Evolutionary conservation across 2,329 filamentous ascomycete species (phyloP).

Genomic region (Colletotrichum liriopes): DNA sequence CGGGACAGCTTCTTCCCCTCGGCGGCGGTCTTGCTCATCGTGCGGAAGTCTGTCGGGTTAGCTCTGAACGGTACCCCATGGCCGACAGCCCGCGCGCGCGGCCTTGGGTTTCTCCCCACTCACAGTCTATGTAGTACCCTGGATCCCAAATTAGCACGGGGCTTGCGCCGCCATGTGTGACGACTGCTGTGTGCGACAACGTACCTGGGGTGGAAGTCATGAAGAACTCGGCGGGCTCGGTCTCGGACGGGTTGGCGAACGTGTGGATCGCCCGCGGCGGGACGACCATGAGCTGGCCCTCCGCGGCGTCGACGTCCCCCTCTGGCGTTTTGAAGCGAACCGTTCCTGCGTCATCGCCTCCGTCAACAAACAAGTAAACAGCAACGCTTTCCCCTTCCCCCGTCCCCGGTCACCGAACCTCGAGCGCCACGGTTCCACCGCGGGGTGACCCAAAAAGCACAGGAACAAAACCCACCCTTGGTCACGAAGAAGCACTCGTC

Average conservation of each 20-base stretch:
- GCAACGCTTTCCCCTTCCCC: background rate
- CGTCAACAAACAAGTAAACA: background rate
- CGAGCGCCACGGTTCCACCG: no score
- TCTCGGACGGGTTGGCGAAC: constrained; percentile 53
- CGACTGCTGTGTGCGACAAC: background rate
- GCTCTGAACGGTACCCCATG: background rate
- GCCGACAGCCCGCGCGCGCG: no score
- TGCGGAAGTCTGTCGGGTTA: constrained; percentile 52
- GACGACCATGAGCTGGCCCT: constrained; percentile 54
- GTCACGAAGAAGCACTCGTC: constrained; percentile 56
- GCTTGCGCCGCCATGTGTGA: background rate
- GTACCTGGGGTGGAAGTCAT: constrained; percentile 56
- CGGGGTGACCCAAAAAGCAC: background rate
- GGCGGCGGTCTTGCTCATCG: constrained; percentile 50
- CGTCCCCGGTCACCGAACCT: background rate
- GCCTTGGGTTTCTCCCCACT: constrained; percentile 36
- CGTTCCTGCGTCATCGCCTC: constrained; percentile 44
- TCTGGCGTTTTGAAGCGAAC: constrained; percentile 53
- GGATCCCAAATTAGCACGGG: constrained; percentile 15
- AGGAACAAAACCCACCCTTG: constrained; percentile 47
- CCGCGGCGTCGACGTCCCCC: constrained; percentile 49
- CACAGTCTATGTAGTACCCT: constrained; percentile 57
- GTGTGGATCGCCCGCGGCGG: constrained; percentile 55
- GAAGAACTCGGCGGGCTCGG: constrained; percentile 53
- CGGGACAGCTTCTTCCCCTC: constrained; percentile 48